phyloP scores from a whole-genome alignment of 176 grass and related monocot genomes.

The Saccharum officinarum region DNA sequence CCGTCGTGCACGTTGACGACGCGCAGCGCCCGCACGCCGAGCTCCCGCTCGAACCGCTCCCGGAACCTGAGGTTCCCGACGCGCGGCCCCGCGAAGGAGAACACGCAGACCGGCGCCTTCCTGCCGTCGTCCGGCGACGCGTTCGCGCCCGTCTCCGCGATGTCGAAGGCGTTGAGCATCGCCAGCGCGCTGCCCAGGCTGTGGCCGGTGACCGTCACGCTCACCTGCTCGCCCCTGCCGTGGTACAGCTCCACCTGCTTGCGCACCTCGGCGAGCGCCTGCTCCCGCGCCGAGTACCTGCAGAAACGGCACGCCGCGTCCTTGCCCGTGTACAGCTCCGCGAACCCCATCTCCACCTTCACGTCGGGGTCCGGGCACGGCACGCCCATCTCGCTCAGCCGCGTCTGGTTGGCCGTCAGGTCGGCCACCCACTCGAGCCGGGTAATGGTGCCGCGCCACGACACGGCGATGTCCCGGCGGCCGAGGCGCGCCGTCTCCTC shows the following conservation, averaged over 20 bases:
- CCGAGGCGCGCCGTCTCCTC: constrained; percentile 50
- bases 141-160: constrained; percentile 56
- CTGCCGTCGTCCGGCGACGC: neutral
- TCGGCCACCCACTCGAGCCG: constrained; percentile 69
- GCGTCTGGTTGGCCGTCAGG: constrained; percentile 33
- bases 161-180: constrained; percentile 60
- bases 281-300: constrained; percentile 65
- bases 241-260: constrained; percentile 50
- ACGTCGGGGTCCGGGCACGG: constrained; percentile 51
- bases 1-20: constrained; percentile 63
- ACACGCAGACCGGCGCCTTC: constrained; percentile 36
- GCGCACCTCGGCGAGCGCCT: constrained; percentile 67
- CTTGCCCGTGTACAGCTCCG: constrained; percentile 60
- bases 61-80: constrained; percentile 60
- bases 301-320: constrained; percentile 52
- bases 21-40: constrained; percentile 55
- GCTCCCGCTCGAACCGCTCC: constrained; percentile 48
- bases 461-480: constrained; percentile 60
- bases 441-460: constrained; percentile 74
- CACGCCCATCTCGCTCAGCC: neutral
- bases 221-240: constrained; percentile 54
- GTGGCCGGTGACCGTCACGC: constrained; percentile 71
- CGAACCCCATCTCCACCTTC: constrained; percentile 59
- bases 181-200: constrained; percentile 72
- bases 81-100: constrained; percentile 66